Conservation (phyloP, 164 flowering plant species). For the Tetracentron sinense region DNA sequence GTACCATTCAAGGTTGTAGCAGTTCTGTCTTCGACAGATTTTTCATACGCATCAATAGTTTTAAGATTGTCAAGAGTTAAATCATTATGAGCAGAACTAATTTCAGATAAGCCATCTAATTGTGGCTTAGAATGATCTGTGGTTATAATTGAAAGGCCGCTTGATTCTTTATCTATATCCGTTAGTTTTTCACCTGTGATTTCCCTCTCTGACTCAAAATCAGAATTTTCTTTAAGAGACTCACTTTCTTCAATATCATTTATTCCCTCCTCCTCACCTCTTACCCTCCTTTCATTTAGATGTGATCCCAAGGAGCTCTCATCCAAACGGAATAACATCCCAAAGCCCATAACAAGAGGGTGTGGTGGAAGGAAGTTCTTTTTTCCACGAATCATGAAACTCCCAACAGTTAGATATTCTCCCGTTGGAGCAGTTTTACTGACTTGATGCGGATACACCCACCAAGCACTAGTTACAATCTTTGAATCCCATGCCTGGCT, state of each 20-base stretch:
- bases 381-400: slow-evolving; percentile 97
- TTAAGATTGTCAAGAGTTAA: slow-evolving; percentile 1
- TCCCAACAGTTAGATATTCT: slow-evolving; percentile 95
- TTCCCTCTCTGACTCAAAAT: slow-evolving; percentile 56
- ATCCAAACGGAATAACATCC: slow-evolving; percentile 88
- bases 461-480: slow-evolving; percentile 99
- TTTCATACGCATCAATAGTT: slow-evolving; percentile 11
- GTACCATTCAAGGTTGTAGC: background rate
- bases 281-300: slow-evolving; percentile 90
- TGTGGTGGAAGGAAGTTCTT: slow-evolving; percentile 99
- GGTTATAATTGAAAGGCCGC: slow-evolving; percentile 13
- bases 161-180: slow-evolving; percentile 15
- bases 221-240: slow-evolving; percentile 39
- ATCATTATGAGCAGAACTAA: slow-evolving; percentile 12
- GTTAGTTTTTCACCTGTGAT: slow-evolving; percentile 14
- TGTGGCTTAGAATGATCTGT: slow-evolving; percentile 11
- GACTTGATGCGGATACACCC: slow-evolving; percentile 99
- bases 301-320: slow-evolving; percentile 95
- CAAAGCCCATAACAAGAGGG: slow-evolving; percentile 97
- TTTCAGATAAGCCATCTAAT: slow-evolving; percentile 18
- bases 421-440: slow-evolving; percentile 99
- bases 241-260: slow-evolving; percentile 45
- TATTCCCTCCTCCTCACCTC: slow-evolving; percentile 86
- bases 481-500: slow-evolving; percentile 99
- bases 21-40: slow-evolving; percentile 18